A percentile compares a stretch with the other conserved stretches of the same genome.
Conservation (phyloP, 192 early-diverging fungal genomes). For the Obelidium mucronatum region DNA sequence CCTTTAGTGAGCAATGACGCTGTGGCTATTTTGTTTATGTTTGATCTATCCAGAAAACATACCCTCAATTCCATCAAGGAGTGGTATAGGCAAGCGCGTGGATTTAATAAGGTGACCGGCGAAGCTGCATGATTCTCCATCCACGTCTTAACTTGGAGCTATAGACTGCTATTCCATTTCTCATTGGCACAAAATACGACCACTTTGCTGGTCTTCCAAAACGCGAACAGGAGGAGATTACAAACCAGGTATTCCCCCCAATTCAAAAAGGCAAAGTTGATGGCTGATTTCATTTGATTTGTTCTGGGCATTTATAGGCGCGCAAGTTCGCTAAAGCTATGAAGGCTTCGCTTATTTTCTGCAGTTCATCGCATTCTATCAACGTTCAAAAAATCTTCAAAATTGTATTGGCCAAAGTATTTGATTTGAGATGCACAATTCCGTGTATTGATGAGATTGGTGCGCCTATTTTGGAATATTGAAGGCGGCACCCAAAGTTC, state of each 20-base stretch:
- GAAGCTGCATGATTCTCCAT: background rate
- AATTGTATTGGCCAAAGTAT: slow-evolving; percentile 91
- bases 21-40: slow-evolving; percentile 94
- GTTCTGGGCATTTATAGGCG: slow-evolving; percentile 55
- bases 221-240: slow-evolving; percentile 94
- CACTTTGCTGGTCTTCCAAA: slow-evolving; percentile 83
- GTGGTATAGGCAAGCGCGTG: slow-evolving; percentile 95
- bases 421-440: slow-evolving; percentile 93
- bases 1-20: slow-evolving; percentile 97
- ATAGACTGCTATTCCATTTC: slow-evolving; percentile 90
- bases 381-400: slow-evolving; percentile 99
- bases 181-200: slow-evolving; percentile 97
- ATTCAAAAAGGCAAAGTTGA: too few species aligned
- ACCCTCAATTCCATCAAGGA: slow-evolving; percentile 94
- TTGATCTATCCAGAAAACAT: slow-evolving; percentile 90
- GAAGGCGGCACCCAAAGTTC: slow-evolving; percentile 14
- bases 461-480: slow-evolving; percentile 91
- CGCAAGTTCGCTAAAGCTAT: slow-evolving; percentile 91
- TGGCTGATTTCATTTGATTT: too few species aligned
- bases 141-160: background rate
- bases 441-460: slow-evolving; percentile 91
- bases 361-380: slow-evolving; percentile 91
- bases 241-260: slow-evolving; percentile 72
- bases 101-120: slow-evolving; percentile 86
- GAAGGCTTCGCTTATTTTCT: slow-evolving; percentile 94